A percentile compares a stretch with the other conserved stretches of the same genome.
These are phyloP conservation scores for Cystobasidium pallidum DNA, from an alignment of 1,284 basidiomycete genomes.

Conservation along the genomic window DNA sequence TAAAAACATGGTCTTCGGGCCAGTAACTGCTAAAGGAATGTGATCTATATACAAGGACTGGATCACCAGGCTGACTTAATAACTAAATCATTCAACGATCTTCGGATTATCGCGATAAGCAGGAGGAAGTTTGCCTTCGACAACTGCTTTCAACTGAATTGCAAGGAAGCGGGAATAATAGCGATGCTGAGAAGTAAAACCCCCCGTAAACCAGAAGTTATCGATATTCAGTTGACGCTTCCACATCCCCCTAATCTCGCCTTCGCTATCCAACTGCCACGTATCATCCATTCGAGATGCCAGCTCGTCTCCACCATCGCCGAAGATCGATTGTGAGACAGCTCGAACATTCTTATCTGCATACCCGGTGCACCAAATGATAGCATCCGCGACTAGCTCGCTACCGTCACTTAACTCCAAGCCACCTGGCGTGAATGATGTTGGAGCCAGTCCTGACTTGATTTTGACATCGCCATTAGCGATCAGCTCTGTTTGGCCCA, in stretches of 20 bases:
- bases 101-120: constrained; percentile 19
- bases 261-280: constrained; percentile 17
- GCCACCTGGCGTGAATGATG: neutral
- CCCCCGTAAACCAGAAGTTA: constrained; percentile 20
- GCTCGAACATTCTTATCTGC: constrained; percentile 7
- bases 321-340: neutral
- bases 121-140: constrained; percentile 17
- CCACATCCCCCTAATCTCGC: constrained; percentile 19
- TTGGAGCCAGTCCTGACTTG: neutral
- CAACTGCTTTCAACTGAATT: constrained; percentile 17
- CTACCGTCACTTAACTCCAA: constrained; percentile 4
- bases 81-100: neutral
- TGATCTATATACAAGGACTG: no score
- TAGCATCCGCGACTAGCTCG: constrained; percentile 10
- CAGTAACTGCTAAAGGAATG: neutral
- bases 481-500: constrained; percentile 10
- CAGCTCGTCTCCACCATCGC: neutral
- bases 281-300: constrained; percentile 15
- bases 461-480: constrained; percentile 6
- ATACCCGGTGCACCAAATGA: constrained; percentile 32
- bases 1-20: no score
- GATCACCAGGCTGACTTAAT: neutral
- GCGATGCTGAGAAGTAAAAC: constrained; percentile 10
- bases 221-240: constrained; percentile 16
- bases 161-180: constrained; percentile 21